Evolutionary conservation across 1,284 basidiomycete genomes (phyloP), one percentile per base, ranked within the genome.

Genomic region (Wallemia ichthyophaga): DNA sequence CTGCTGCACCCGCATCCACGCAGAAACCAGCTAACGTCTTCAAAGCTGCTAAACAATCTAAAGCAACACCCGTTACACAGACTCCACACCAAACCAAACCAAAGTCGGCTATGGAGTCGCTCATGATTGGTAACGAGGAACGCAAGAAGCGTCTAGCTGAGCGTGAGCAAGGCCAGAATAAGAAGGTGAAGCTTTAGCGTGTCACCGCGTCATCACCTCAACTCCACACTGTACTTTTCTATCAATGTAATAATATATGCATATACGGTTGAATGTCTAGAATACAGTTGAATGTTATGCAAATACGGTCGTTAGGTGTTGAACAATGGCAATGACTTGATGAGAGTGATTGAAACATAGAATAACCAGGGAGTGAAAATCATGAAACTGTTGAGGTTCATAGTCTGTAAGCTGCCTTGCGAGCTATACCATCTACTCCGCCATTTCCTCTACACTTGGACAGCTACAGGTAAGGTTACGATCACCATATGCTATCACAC

Each of bases 41-140:
- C 37, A 48, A 48, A 19, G n/a, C 13, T 11, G 37, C 63, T 63
- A 37, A 65, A 64, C 28, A 76, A 72, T 48, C 55, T 21, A 56
- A 33, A 7, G 33, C 60, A 19, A 25, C 31, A 21, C 61, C 37
- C 25, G 33, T 27, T 73, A 80, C 79, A 69, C 72, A 76, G 31
- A 64, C 72, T 25, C 60, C 37, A 53, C 56, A 60, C 57, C 57
- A 60, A 66, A 55, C 59, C 64, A 1, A 76, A 76, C 25, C 68
- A 73, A 78, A 86, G 75, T 78, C 79, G 63, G 83, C 82, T 23
- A 82, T 83, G n/a, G 87, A 92, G 70, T 74, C 77, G 62, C 71
- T 92, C 61, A 87, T 91, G 62, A 66, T 80, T 60, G 88, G 91
- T 70, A 87, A 92, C 58, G 82, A 83, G 70, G 83, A 85, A 68